phyloP scores from a whole-genome alignment of 768 basidiomycete genomes.

The Hortiboletus campestris region DNA sequence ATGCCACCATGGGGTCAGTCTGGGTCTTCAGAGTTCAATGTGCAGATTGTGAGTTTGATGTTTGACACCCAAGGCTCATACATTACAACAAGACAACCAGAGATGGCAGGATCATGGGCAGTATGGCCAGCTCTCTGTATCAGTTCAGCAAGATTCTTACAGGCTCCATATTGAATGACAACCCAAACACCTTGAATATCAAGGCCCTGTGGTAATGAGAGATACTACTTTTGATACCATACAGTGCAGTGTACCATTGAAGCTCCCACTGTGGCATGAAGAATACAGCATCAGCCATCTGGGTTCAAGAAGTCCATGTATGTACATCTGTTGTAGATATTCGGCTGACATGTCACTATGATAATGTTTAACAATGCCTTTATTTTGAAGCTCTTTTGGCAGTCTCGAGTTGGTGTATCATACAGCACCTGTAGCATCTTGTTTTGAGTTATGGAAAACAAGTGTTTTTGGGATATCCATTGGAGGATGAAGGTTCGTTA shows the following conservation, averaged over 20 bases:
- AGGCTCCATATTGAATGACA: neutral
- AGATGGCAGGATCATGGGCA: too few species aligned
- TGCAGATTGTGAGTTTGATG: too few species aligned
- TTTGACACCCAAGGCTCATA: too few species aligned
- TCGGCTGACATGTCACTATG: slow-evolving; percentile 27
- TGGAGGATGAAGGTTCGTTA: too few species aligned
- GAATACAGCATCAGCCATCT: slow-evolving; percentile 20
- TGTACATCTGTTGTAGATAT: slow-evolving; percentile 21
- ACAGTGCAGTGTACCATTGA: slow-evolving; percentile 18
- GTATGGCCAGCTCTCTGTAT: too few species aligned
- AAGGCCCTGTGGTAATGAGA: neutral
- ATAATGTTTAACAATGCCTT: slow-evolving; percentile 25
- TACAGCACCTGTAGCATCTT: neutral
- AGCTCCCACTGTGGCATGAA: slow-evolving; percentile 23
- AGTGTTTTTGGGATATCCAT: too few species aligned
- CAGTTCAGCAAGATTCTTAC: neutral
- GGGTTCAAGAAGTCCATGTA: slow-evolving; percentile 20
- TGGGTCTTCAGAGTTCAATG: too few species aligned
- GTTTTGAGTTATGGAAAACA: too few species aligned
- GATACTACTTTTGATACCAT: too few species aligned
- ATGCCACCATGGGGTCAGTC: too few species aligned
- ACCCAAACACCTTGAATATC: neutral
- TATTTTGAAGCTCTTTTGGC: neutral
- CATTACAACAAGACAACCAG: too few species aligned
- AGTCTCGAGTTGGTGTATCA: slow-evolving; percentile 10